Percentiles rank a stretch among this genome's conserved stretches.
These are phyloP conservation scores for Talaromyces sp. DNA, from an alignment of 2,329 filamentous ascomycete genomes.

Conservation along the genomic window DNA sequence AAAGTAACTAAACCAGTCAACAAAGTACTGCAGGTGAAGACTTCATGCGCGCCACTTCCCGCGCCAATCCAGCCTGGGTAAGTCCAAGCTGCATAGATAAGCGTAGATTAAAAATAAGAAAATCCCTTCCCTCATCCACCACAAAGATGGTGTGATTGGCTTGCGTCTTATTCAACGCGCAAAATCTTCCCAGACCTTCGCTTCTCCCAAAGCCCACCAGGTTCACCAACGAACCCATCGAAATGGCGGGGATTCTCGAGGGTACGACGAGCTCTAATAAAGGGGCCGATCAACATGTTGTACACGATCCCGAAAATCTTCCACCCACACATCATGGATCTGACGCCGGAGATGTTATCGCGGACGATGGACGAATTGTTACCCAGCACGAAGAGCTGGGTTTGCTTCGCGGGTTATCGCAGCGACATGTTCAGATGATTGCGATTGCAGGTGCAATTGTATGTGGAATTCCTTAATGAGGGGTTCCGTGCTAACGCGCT, in stretches of 20 bases:
- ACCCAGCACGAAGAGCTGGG: constrained; percentile 51
- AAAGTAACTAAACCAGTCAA: too few relatives aligned
- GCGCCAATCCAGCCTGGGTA: background rate
- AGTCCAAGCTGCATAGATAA: constrained; percentile 3
- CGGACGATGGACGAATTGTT: constrained; percentile 28
- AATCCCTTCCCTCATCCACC: constrained; percentile 18
- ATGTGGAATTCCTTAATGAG: constrained; percentile 16
- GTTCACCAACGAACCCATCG: background rate
- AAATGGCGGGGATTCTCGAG: constrained; percentile 17
- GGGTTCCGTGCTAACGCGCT: background rate
- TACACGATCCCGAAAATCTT: constrained; percentile 22
- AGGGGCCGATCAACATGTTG: constrained; percentile 14
- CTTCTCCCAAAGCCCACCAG: too few relatives aligned
- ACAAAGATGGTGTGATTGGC: constrained; percentile 26
- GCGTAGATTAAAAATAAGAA: background rate
- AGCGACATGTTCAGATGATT: constrained; percentile 50
- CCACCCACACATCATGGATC: background rate
- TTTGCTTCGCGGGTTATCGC: constrained; percentile 48
- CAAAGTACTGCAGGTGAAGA: too few relatives aligned
- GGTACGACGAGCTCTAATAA: constrained; percentile 12
- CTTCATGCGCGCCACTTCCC: background rate
- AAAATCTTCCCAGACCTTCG: background rate
- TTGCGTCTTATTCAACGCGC: constrained; percentile 4
- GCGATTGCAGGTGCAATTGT: constrained; percentile 50
- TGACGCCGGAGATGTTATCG: constrained; percentile 1